These are phyloP conservation scores for Fonsecaea pedrosoi DNA, from an alignment of 2,329 filamentous ascomycete species.

Conservation along the genomic window DNA sequence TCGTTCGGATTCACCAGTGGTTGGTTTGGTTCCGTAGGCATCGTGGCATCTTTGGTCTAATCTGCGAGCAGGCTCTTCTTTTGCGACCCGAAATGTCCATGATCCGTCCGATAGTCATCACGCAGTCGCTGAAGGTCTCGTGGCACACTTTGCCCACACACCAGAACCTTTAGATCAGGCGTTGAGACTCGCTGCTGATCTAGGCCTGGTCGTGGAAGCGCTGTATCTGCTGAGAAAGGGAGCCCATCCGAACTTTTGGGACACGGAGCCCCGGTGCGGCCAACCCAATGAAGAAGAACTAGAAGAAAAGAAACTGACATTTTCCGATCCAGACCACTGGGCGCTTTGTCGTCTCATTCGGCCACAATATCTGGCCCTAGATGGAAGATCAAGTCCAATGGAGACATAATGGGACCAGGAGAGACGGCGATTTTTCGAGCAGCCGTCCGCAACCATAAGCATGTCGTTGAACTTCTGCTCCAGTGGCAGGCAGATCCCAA, in stretches of 20 bases:
- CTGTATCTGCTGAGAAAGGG: neutral
- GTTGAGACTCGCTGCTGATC: neutral
- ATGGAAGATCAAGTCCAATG: neutral
- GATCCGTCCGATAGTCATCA: neutral
- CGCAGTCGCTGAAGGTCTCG: neutral
- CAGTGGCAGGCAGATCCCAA: neutral
- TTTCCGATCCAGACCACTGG: neutral
- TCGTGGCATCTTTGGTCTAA: neutral
- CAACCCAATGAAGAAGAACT: neutral
- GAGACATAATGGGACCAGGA: conserved; percentile 1
- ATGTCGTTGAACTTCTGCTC: neutral
- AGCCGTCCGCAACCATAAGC: neutral
- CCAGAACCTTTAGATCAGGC: neutral
- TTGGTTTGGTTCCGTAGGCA: neutral
- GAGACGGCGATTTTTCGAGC: neutral
- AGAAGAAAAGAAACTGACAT: conserved; percentile 2
- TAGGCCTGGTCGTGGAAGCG: neutral
- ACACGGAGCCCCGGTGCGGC: neutral
- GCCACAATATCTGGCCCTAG: neutral
- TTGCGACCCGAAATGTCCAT: neutral
- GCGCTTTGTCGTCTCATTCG: neutral
- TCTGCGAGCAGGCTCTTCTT: neutral
- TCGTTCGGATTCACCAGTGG: neutral
- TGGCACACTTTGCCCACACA: neutral
- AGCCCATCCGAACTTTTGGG: neutral